Evolutionary conservation across 805 yeast species (phyloP).

Genomic region (Barnettozyma pratensis): DNA sequence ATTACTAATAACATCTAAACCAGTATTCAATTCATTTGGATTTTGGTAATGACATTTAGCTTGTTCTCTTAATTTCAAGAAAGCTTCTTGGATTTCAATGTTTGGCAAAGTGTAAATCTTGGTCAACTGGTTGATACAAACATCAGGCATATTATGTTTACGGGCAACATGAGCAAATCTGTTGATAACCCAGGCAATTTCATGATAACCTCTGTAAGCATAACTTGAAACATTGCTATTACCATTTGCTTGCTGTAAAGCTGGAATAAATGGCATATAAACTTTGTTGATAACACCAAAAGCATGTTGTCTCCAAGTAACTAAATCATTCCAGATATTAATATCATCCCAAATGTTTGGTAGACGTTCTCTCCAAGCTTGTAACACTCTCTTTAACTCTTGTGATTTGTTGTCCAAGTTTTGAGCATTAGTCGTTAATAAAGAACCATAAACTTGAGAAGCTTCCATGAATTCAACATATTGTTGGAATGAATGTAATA

Average conservation of each 20-base stretch:
- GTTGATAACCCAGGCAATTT: constrained; percentile 98
- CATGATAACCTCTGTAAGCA: constrained; percentile 97
- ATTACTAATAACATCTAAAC: constrained; percentile 93
- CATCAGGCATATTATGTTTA: constrained; percentile 94
- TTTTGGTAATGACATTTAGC: constrained; percentile 97
- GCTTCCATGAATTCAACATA: constrained; percentile 98
- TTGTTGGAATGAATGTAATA: constrained; percentile 93
- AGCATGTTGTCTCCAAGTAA: constrained; percentile 98
- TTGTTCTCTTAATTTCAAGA: constrained; percentile 90
- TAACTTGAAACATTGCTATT: constrained; percentile 77
- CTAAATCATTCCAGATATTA: constrained; percentile 94
- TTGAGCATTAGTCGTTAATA: constrained; percentile 86
- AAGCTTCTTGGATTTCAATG: constrained; percentile 97
- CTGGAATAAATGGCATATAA: constrained; percentile 87
- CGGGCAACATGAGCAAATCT: constrained; percentile 98
- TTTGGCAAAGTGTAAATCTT: constrained; percentile 94
- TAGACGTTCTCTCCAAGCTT: constrained; percentile 96
- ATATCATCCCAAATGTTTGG: constrained; percentile 98
- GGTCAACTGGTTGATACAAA: constrained; percentile 86
- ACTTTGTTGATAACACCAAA: constrained; percentile 93
- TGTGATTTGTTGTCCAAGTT: constrained; percentile 90
- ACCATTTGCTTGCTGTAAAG: constrained; percentile 66
- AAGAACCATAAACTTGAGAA: constrained; percentile 82
- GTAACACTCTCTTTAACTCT: constrained; percentile 88
- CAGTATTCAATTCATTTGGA: constrained; percentile 85